These are phyloP conservation scores for Aegilops umbellulata DNA, from an alignment of 176 grass and related monocot genomes.

Conservation along the genomic window DNA sequence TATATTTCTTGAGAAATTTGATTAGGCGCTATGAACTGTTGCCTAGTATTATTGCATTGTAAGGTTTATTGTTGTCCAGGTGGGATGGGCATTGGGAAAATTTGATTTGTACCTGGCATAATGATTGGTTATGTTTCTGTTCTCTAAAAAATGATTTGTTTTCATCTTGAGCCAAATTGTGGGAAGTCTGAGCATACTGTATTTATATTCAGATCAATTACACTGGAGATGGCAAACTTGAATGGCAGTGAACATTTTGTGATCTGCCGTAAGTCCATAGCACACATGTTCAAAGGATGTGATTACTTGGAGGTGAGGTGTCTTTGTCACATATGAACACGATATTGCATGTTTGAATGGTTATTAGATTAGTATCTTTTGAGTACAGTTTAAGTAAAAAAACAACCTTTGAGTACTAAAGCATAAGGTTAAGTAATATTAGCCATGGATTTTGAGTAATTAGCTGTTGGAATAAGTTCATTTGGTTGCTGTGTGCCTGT, in stretches of 20 bases:
- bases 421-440: background rate
- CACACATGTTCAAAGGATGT: slow-evolving; percentile 50
- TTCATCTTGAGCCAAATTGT: background rate
- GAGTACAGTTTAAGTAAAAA: background rate
- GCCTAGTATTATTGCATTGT: background rate
- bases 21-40: background rate
- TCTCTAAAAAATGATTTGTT: background rate
- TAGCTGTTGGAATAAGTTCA: slow-evolving; percentile 23
- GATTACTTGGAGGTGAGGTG: slow-evolving; percentile 68
- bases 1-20: background rate
- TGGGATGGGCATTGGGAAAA: background rate
- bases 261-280: slow-evolving; percentile 49
- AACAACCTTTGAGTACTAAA: background rate
- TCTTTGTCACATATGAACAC: slow-evolving; percentile 5
- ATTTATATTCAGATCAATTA: slow-evolving; percentile 40
- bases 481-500: background rate
- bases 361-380: slow-evolving; percentile 8
- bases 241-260: slow-evolving; percentile 20
- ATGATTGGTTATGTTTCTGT: background rate
- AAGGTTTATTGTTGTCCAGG: background rate
- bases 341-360: background rate
- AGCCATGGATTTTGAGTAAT: background rate
- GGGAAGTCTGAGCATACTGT: background rate
- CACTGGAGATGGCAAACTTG: slow-evolving; percentile 33
- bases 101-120: background rate